These are phyloP conservation scores for Flaveria robusta DNA, from an alignment of 129 eudicot species.

Conservation along the genomic window DNA sequence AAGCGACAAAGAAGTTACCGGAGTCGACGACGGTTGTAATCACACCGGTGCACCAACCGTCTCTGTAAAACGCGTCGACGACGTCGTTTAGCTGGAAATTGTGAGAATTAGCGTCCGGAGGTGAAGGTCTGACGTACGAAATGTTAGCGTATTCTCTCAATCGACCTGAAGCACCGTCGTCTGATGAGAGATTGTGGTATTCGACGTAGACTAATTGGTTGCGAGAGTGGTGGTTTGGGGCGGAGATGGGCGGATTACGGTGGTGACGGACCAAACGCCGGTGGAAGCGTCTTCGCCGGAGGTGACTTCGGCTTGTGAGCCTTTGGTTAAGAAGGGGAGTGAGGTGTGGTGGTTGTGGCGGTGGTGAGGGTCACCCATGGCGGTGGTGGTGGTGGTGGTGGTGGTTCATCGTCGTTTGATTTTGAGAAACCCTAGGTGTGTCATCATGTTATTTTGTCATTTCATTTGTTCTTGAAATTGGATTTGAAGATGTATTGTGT, in stretches of 20 bases:
- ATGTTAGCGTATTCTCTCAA: constrained; percentile 51
- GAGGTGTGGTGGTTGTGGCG: neutral
- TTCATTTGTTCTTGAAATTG: neutral
- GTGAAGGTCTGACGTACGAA: constrained; percentile 52
- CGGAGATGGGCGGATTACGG: constrained; percentile 38
- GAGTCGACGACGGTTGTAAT: constrained; percentile 38
- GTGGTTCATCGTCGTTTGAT: constrained; percentile 17
- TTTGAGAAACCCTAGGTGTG: constrained; percentile 24
- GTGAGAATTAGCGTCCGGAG: constrained; percentile 24
- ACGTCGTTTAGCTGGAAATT: constrained; percentile 51
- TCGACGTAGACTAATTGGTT: constrained; percentile 44
- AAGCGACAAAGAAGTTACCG: constrained; percentile 38
- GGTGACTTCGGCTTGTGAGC: constrained; percentile 57
- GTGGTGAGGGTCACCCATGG: constrained; percentile 10
- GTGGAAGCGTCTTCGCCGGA: constrained; percentile 62
- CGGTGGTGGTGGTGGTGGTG: constrained; percentile 8
- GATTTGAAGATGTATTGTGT: neutral
- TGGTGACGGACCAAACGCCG: constrained; percentile 58
- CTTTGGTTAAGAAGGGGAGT: constrained; percentile 28
- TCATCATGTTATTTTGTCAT: too few relatives aligned
- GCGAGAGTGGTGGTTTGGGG: constrained; percentile 17
- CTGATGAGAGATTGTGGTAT: constrained; percentile 44
- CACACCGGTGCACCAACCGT: constrained; percentile 93
- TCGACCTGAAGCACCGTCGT: constrained; percentile 39
- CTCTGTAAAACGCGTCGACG: constrained; percentile 65